Conservation (phyloP, 1,284 basidiomycete species). For the Ustilago xerochloae region DNA sequence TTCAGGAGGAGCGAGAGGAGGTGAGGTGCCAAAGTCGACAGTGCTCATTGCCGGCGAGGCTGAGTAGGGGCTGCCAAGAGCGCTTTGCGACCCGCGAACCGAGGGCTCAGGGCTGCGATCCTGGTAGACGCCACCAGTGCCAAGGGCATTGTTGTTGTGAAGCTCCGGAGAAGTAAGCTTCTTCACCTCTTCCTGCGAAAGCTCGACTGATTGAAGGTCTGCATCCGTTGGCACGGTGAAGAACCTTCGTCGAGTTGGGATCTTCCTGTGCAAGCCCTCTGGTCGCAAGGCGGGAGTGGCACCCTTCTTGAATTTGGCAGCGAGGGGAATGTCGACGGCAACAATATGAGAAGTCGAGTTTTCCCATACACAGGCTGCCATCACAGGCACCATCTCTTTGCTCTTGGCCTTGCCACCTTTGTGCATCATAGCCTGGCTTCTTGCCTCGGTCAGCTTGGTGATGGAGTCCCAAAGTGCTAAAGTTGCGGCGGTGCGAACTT, state of each 20-base stretch:
- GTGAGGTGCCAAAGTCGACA: slow-evolving; percentile 1
- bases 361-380: slow-evolving; percentile 57
- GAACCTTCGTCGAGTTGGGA: slow-evolving; percentile 35
- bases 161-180: slow-evolving; percentile 4
- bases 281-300: slow-evolving; percentile 19
- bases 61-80: slow-evolving; percentile 1
- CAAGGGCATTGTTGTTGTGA: neutral
- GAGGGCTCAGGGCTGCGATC: neutral
- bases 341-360: slow-evolving; percentile 45
- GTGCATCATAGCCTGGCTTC: neutral
- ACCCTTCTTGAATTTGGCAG: slow-evolving; percentile 44
- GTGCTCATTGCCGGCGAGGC: slow-evolving; percentile 12
- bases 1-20: slow-evolving; percentile 14
- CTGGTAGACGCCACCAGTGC: neutral
- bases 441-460: slow-evolving; percentile 36
- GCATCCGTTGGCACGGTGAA: slow-evolving; percentile 47
- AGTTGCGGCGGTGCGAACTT: slow-evolving; percentile 43
- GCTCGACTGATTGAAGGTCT: slow-evolving; percentile 43
- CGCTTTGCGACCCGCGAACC: neutral
- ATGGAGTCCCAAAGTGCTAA: slow-evolving; percentile 47
- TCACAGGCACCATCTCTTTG: slow-evolving; percentile 50
- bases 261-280: slow-evolving; percentile 32
- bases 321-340: slow-evolving; percentile 40
- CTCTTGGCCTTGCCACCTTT: slow-evolving; percentile 28
- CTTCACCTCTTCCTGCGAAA: slow-evolving; percentile 32